Conservation (phyloP, 257 asterid genomes). For the Solanum tacnaense region DNA sequence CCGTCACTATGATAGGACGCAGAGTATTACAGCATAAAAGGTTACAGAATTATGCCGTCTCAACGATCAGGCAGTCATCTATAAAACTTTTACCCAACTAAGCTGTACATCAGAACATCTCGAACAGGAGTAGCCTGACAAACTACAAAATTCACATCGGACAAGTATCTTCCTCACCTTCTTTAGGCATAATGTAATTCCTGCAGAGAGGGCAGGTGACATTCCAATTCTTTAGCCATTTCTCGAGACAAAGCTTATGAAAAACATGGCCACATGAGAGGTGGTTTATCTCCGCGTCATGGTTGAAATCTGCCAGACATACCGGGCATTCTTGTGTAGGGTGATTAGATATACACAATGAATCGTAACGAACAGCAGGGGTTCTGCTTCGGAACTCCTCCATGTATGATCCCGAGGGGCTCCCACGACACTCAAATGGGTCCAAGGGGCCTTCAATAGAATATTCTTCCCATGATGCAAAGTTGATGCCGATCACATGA, state of each 20-base stretch:
- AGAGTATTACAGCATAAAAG: not conserved
- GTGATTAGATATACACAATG: slow-evolving; percentile 18
- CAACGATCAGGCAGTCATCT: not conserved
- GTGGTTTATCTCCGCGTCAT: slow-evolving; percentile 52
- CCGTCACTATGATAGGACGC: slow-evolving; percentile 6
- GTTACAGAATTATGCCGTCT: not conserved
- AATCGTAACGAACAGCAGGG: slow-evolving; percentile 48
- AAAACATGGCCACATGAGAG: slow-evolving; percentile 79
- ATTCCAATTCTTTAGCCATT: slow-evolving; percentile 75
- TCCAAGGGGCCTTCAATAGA: slow-evolving; percentile 29
- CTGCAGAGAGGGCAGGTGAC: slow-evolving; percentile 90
- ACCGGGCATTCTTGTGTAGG: slow-evolving; percentile 57
- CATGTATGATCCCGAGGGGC: slow-evolving; percentile 58
- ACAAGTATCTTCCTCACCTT: slow-evolving; percentile 48
- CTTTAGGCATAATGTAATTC: slow-evolving; percentile 56
- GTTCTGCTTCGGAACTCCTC: slow-evolving; percentile 62
- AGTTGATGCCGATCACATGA: slow-evolving; percentile 56
- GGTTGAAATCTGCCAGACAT: slow-evolving; percentile 57
- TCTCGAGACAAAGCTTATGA: slow-evolving; percentile 66
- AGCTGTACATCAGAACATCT: slow-evolving; percentile 23
- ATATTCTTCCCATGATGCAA: slow-evolving; percentile 61
- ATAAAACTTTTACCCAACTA: slow-evolving; percentile 17
- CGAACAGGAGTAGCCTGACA: not conserved
- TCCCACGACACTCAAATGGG: slow-evolving; percentile 28
- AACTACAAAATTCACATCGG: slow-evolving; percentile 50